These are phyloP conservation scores for Diutina sp. DNA, from an alignment of 1,139 yeast species.

Conservation along the genomic window DNA sequence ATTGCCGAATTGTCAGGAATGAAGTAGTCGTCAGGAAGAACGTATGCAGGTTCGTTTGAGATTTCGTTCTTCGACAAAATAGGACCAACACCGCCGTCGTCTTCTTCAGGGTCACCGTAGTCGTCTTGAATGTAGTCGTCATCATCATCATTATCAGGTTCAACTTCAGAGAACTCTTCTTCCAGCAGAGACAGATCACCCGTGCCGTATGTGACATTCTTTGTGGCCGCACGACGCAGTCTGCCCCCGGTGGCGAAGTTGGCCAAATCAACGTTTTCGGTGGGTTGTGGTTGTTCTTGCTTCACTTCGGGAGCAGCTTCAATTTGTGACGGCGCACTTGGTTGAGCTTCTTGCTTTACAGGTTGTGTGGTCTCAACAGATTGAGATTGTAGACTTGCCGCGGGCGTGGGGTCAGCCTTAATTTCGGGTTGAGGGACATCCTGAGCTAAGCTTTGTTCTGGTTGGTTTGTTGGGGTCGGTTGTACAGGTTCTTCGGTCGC, in stretches of 20 bases:
- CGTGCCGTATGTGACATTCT: background rate
- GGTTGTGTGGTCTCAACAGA: too few relatives aligned
- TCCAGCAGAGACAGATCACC: constrained; percentile 1
- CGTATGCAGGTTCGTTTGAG: constrained; percentile 53
- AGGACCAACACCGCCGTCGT: constrained; percentile 41
- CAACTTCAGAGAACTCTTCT: background rate
- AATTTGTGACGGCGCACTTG: background rate
- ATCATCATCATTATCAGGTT: background rate
- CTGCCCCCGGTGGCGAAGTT: background rate
- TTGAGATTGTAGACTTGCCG: background rate
- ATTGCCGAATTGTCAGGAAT: constrained; percentile 52
- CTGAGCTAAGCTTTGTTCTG: background rate
- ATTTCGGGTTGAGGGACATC: background rate
- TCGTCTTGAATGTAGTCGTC: constrained; percentile 1
- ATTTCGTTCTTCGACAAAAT: constrained; percentile 71
- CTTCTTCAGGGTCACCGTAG: constrained; percentile 21
- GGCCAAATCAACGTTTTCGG: background rate
- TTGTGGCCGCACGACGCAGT: background rate
- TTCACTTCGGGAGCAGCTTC: background rate
- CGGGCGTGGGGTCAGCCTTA: background rate
- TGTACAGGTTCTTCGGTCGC: too few relatives aligned
- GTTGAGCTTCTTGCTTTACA: background rate
- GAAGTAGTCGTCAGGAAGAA: constrained; percentile 53
- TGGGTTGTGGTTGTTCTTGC: background rate
- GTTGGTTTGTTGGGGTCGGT: background rate